Evolutionary conservation across 2,329 filamentous ascomycete genomes (phyloP), one percentile per base, ranked within the genome.

Genomic region (Neobulgaria alba): DNA sequence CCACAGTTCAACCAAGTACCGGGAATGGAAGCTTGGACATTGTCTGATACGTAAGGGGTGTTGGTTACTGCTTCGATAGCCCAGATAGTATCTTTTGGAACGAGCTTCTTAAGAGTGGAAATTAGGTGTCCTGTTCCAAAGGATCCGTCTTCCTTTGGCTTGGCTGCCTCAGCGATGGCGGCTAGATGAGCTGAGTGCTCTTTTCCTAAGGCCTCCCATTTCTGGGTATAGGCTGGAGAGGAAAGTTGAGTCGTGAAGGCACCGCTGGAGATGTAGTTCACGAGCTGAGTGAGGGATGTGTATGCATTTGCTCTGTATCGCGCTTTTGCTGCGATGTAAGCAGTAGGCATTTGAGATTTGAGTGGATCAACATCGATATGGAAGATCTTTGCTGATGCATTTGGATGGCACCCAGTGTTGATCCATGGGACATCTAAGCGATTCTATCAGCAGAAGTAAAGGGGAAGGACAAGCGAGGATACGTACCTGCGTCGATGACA

Each of bases 361-460:
- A 82, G 62, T 1, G 78, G 76, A 49, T 82, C 78, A 35, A 79
- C 67, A 50, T 82, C 78, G 32, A 82, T 68, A 52, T 82, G 78
- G 61, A 75, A 80, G 41, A 82, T 64, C 46, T 66, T 68, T 15
- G 72, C 71, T 12, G 69, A 66, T 2, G 64, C 59, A 1, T 60
- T 60, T 0, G 78, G 78, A 48, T 67, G 68, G 60, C 74, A 78
- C 12, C 78, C 77, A 0, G 86, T 92, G n/a, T 82, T 79, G 41
- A 95, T 88, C 87, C 88, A 95, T 0, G 89, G 89, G 0, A 95
- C 87, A 57, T 95, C 89, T 57, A 14, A n/a, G 29, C 15, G 1
- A 18, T 7, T 17, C 29, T 9, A 21, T 46, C 12, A 48, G 35
- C 31, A 15, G 23, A 15, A 1, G 29, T 21, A 10, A 4, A 18